Evolutionary conservation across 768 basidiomycete species (phyloP), one percentile per base, ranked within the genome.

Genomic region (Mycena kentingensis): DNA sequence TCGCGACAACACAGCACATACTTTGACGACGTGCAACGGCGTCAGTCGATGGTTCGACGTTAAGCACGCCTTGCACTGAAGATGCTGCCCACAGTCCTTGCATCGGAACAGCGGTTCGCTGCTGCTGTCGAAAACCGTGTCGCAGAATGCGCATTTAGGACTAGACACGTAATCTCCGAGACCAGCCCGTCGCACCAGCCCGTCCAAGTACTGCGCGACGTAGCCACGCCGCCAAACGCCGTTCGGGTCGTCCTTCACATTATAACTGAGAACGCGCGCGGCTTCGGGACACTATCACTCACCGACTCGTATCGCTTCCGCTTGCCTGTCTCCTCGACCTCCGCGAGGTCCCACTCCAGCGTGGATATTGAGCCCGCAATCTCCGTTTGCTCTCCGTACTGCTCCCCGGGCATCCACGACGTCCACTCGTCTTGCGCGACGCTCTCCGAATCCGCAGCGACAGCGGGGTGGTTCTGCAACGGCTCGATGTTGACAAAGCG

Each of bases 31-130:
- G 15, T 55, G 54, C 13, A 50, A 32, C 24, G 54, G 54, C 7
- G 22, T 26, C 13, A 10, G 25, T 11, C 12, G 8, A 19, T 55
- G 54, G 3, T 28, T 26, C 16, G 10, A 2, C n/a, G 44, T 3
- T 15, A 41, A 48, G 25, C 54, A 55, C 10, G 7, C 18, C 16
- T 50, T n/a, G 36, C 54, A 55, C n/a, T 50, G 48, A 8, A 55
- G 24, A 26, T 15, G 44, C 16, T 46, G 26, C 5, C 54, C 49
- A 38, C 54, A 55, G 8, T 49, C 44, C 1, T 21, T 10, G 35
- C 54, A 55, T 15, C 45, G 49, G 44, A 55, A 55, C 5, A 50
- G 6, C 3, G 41, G 34, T 8, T 38, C 37, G 37, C 19, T 18
- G 37, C 8, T 8, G 37, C 6, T 38, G 8, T 11, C 37, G 13